Percentiles rank a stretch among this genome's conserved stretches.
These are phyloP conservation scores for Penicillium glabrum DNA, from an alignment of 2,329 filamentous ascomycete species.

Conservation along the genomic window DNA sequence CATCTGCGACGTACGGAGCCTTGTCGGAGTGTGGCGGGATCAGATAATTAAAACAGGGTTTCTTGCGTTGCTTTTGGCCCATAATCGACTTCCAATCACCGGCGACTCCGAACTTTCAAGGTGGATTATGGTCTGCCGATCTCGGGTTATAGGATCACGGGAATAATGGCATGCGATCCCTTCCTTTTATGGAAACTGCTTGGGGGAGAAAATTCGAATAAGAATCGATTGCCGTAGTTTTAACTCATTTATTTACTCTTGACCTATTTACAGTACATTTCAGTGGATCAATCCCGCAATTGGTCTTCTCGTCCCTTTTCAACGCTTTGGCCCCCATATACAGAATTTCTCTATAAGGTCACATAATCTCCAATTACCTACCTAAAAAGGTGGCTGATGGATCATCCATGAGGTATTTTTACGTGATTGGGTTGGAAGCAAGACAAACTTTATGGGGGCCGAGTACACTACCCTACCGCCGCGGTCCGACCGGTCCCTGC, in stretches of 20 bases:
- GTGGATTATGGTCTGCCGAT: not conserved
- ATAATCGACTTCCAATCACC: slow-evolving; percentile 4
- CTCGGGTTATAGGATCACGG: not conserved
- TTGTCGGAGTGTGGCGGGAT: slow-evolving; percentile 4
- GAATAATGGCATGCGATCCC: not conserved
- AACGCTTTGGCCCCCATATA: not conserved
- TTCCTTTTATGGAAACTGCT: not conserved
- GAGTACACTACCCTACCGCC: not conserved
- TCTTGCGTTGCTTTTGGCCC: not conserved
- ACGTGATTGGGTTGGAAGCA: slow-evolving; percentile 2
- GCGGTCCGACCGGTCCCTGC: not conserved
- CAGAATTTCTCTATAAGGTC: not conserved
- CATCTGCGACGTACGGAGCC: not conserved
- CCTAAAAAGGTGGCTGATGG: slow-evolving; percentile 4
- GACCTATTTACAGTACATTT: no score
- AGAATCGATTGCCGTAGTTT: not conserved
- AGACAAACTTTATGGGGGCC: slow-evolving; percentile 5
- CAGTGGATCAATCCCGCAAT: no score
- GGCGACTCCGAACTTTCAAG: not conserved
- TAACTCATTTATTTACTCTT: not conserved
- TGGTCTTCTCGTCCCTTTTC: not conserved
- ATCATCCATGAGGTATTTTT: slow-evolving; percentile 1
- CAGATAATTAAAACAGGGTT: slow-evolving; percentile 9
- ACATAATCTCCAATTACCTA: no score
- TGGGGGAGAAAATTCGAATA: not conserved